Evolutionary conservation across 345 rosid genomes (phyloP), one percentile per base, ranked within the genome.

Genomic region (Arabis alpina): DNA sequence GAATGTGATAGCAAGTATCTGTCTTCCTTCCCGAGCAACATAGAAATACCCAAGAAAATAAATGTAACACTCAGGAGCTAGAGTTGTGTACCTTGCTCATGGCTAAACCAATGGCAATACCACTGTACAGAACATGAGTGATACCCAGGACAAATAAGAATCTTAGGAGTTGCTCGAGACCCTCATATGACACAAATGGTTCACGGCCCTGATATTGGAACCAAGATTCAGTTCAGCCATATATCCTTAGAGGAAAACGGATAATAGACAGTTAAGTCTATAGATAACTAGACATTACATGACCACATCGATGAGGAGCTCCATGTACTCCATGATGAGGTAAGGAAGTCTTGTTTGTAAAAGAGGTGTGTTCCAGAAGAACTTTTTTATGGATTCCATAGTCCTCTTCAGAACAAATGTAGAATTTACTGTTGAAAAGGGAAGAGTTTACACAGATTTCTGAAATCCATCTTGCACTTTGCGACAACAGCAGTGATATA

Each of bases 381-480:
- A 76, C 25, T 58, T 81, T 65, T 73, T 79, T 66, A 23, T 58
- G 74, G 32, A 68, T 76, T 24, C 70, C 85, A 50, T 77, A 87
- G 65, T 88, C 98, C 34, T 82, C 54, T 76, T 87, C 83, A 1
- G 98, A 90, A 64, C 97, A 93, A 40, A 84, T 81, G 61, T 82
- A 93, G 84, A 93, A 90, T 66, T 76, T 86, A 68, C 97, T 83
- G 76, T 71, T 86, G 90, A 93, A 90, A 74, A 90, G 88, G 64
- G 98, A 90, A 12, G 98, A 87, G 71, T 85, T 76, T 28, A 90
- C 89, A 64, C 98, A 93, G 34, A 90, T 90, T 83, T 90, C 89
- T 27, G 98, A 90, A 78, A 93, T 88, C 92, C 89, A 76, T 53
- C 92, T 76, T 7, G 96, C 97, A 76, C 93, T 87, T 93, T 90